These are phyloP conservation scores for Mycena alexandri DNA, from an alignment of 768 basidiomycete species.

Conservation along the genomic window DNA sequence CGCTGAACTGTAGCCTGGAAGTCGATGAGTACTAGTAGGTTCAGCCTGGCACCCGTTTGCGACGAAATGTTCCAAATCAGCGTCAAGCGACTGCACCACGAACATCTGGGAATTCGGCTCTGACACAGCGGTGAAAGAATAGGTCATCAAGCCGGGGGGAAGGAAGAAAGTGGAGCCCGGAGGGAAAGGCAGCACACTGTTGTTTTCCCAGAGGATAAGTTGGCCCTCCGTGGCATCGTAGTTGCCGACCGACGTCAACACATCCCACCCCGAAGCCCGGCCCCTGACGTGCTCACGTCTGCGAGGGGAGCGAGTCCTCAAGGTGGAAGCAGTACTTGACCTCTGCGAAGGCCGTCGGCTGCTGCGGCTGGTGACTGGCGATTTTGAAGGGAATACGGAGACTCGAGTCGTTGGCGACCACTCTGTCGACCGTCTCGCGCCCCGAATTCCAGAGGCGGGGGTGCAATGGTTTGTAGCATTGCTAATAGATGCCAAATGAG, in stretches of 20 bases:
- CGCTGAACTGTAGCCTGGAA: no score
- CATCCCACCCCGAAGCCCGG: background rate
- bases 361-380: background rate
- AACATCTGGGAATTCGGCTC: background rate
- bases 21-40: no score
- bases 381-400: background rate
- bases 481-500: background rate
- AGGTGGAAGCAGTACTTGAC: background rate
- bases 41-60: background rate
- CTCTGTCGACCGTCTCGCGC: background rate
- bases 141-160: background rate
- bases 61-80: background rate
- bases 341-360: constrained; percentile 6
- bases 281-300: no score
- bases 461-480: background rate
- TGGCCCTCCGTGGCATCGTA: background rate
- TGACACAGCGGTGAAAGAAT: background rate
- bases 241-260: background rate
- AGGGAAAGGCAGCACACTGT: background rate
- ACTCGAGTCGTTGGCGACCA: background rate
- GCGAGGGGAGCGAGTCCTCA: background rate
- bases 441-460: background rate
- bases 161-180: constrained; percentile 3
- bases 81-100: background rate
- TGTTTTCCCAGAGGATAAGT: background rate